These are phyloP conservation scores for Xylariaceae sp. DNA, from an alignment of 2,329 filamentous ascomycete genomes.

Conservation along the genomic window DNA sequence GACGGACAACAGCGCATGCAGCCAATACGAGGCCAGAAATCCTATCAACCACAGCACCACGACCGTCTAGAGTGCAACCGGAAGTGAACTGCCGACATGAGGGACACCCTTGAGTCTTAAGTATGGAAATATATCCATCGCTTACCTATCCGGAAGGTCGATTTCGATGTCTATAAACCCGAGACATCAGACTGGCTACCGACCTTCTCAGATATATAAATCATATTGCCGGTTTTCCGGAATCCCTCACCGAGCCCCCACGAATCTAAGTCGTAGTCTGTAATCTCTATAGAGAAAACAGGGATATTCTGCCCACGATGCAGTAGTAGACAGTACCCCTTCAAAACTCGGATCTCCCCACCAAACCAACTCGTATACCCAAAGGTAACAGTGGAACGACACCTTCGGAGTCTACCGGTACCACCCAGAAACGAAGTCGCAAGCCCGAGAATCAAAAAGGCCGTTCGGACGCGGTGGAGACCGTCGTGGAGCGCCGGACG, in stretches of 20 bases:
- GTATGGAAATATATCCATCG: not conserved
- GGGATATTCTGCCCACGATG: too few relatives aligned
- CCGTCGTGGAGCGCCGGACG: not conserved
- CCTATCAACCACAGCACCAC: not conserved
- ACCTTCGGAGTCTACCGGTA: not conserved
- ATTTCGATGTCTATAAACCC: not conserved
- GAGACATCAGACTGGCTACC: not conserved
- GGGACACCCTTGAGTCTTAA: not conserved
- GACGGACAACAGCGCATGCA: not conserved
- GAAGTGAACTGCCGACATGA: not conserved
- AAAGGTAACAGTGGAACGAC: not conserved
- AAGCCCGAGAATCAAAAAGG: not conserved
- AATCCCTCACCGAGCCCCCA: not conserved
- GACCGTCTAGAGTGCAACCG: not conserved
- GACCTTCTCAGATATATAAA: not conserved
- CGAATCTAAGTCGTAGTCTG: too few relatives aligned
- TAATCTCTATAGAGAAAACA: too few relatives aligned
- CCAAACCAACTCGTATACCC: not conserved
- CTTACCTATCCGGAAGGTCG: not conserved
- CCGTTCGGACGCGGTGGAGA: not conserved
- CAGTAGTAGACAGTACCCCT: not conserved
- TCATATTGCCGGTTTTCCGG: not conserved
- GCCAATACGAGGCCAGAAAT: not conserved
- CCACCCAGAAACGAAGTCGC: not conserved
- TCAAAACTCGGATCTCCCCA: not conserved